phyloP scores from a whole-genome alignment of 2,329 filamentous ascomycete species.

The Colletotrichum sidae region DNA sequence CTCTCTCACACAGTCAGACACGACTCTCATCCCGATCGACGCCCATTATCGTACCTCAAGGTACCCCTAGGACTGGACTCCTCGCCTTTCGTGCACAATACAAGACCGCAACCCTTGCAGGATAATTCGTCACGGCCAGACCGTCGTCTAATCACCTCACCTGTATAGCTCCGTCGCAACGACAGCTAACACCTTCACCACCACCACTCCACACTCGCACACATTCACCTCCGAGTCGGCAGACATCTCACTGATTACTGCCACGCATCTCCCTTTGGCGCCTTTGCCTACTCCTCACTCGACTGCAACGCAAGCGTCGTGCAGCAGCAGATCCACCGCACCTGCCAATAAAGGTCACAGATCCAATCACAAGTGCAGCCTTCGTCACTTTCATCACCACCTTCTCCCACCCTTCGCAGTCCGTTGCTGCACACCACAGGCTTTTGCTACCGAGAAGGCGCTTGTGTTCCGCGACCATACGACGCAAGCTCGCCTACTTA shows the following conservation, averaged over 20 bases:
- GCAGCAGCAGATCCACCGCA: constrained; percentile 33
- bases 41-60: constrained; percentile 15
- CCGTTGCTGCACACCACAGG: constrained; percentile 14
- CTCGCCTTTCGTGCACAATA: constrained; percentile 30
- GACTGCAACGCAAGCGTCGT: constrained; percentile 38
- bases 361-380: constrained; percentile 35
- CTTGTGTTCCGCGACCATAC: constrained; percentile 18
- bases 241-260: constrained; percentile 18
- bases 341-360: constrained; percentile 25
- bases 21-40: constrained; percentile 19
- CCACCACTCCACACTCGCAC: constrained; percentile 13
- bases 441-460: constrained; percentile 22
- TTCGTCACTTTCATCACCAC: constrained; percentile 20
- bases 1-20: constrained; percentile 21
- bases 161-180: constrained; percentile 9
- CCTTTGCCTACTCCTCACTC: constrained; percentile 16
- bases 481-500: constrained; percentile 20
- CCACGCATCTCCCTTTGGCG: constrained; percentile 8
- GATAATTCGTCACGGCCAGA: constrained; percentile 22
- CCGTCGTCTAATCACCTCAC: constrained; percentile 21
- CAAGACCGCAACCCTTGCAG: constrained; percentile 11
- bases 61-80: constrained; percentile 37
- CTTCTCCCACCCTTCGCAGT: constrained; percentile 26
- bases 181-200: background rate
- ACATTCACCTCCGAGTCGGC: constrained; percentile 6